Evolutionary conservation across 345 rosid genomes (phyloP), one percentile per base, ranked within the genome.

Genomic region (Brassica cretica): DNA sequence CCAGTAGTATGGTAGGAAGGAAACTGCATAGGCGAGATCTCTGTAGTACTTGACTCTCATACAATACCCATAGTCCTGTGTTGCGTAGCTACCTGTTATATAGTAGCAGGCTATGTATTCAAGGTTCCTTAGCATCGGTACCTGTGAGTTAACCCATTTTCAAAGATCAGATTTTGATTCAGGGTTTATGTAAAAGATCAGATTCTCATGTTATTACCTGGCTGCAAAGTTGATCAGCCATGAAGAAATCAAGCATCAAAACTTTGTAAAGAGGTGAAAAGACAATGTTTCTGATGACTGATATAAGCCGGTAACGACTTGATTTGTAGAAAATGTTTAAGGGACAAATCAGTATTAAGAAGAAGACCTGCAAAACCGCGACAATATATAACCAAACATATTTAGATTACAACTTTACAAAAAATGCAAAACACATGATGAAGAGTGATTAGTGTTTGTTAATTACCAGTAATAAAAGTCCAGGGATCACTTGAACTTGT

Each of bases 191-290:
- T 44, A 19, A 73, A 24, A 46, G 3, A 59, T 29, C 30, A 59
- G 10, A 15, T 3, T 15, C 27, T 66, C 64, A 33, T 15, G 46
- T 44, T 19, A 37, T 68, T 80, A 92, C 97, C 94, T 93, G 99
- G 76, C 99, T 95, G 69, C 97, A 93, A 67, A 95, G 91, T 71
- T 95, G 99, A 82, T 95, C 99, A 60, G 99, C 99, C 98, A 95
- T 93, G 89, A 95, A 95, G 86, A 95, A 95, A 82, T 95, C 99
- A 72, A 95, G 84, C 99, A 95, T 95, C 68, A 87, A 86, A 71
- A 95, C 98, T 93, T 95, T 93, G 70, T 95, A 95, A 41, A 95
- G 92, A 56, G 99, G 99, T 39, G 99, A 88, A 15, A 93, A 72
- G 61, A 89, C 67, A 62, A 89, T 91, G 86, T 95, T 95, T 85